Evolutionary conservation across 192 early-diverging fungal genomes (phyloP), one percentile per base, ranked within the genome.

Genomic region (Backusella parvicylindrica): DNA sequence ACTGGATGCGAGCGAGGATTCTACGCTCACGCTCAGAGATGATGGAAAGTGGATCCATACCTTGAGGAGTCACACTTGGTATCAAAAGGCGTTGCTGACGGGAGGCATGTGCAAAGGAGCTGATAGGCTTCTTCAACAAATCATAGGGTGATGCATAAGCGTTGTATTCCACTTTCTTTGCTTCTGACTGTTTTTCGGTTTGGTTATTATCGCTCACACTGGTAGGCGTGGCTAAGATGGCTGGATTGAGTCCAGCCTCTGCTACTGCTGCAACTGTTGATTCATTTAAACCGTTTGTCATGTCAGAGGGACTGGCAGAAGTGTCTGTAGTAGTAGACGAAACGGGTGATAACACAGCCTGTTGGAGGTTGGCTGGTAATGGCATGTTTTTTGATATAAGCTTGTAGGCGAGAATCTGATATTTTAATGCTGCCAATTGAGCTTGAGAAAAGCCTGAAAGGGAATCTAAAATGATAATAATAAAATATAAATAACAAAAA

Each of bases 391-490:
- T 85, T 36, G 93, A 87, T 41, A 96, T 89, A 28, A 93, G 83
- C 69, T 95, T 93, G 82, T 91, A 97, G 36, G 94, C 94, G 40
- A 93, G 84, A 70, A 96, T 96, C 71, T 98, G 97, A 70, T 85
- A 86, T 75, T 92, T 89, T 30, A 98, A 85, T 11, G 86, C 84
- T 11, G 85, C 81, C 26, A 93, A 71, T 68, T 98, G 94, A 35
- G 87, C 88, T 32, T 73, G 68, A 3, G 88, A 85, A 70, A 93
- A 88, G 28, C 33, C 65, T 64, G 47, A 30, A 37, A n/a, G 49
- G 32, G 38, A 68, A 72, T 72, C 49, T 60, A 41, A 15, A 37
- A 49, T 23, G 21, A 36, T 2, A 26, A 36, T 21, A 60, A 47
- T 38, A 72, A 38, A 68, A 15, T 47, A 47, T 31, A 66, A 15